Conservation (phyloP, 768 basidiomycete species). For the Tulasnella sp. region DNA sequence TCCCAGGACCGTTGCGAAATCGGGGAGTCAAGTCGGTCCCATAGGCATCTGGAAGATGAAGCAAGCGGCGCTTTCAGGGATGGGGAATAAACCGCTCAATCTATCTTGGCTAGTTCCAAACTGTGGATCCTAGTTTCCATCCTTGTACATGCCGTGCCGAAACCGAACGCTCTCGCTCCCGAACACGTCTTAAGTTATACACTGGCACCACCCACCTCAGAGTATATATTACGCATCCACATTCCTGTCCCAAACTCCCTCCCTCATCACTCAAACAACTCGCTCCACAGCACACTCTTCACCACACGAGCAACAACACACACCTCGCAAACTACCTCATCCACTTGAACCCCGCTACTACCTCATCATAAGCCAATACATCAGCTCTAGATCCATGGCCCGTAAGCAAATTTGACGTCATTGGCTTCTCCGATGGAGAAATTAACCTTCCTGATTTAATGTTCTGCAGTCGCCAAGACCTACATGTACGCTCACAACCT, state of each 20-base stretch:
- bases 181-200: neutral
- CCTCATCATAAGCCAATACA: conserved; percentile 15
- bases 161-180: neutral
- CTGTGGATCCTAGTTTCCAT: conserved; percentile 13
- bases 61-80: neutral
- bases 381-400: conserved; percentile 14
- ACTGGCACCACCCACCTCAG: conserved; percentile 5
- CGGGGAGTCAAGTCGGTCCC: neutral
- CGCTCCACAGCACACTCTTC: conserved; percentile 8
- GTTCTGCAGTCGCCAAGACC: conserved; percentile 6
- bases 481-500: conserved; percentile 7
- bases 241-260: neutral
- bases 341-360: conserved; percentile 8
- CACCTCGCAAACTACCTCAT: conserved; percentile 2
- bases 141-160: conserved; percentile 6
- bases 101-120: neutral
- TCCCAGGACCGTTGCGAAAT: neutral
- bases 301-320: neutral
- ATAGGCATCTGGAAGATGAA: neutral
- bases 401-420: neutral
- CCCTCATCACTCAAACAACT: conserved; percentile 6
- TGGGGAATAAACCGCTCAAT: conserved; percentile 4
- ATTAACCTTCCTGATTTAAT: neutral
- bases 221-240: neutral
- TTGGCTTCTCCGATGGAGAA: neutral